Conservation (phyloP, 2,329 filamentous ascomycete genomes). For the Pyrenochaeta sp. region DNA sequence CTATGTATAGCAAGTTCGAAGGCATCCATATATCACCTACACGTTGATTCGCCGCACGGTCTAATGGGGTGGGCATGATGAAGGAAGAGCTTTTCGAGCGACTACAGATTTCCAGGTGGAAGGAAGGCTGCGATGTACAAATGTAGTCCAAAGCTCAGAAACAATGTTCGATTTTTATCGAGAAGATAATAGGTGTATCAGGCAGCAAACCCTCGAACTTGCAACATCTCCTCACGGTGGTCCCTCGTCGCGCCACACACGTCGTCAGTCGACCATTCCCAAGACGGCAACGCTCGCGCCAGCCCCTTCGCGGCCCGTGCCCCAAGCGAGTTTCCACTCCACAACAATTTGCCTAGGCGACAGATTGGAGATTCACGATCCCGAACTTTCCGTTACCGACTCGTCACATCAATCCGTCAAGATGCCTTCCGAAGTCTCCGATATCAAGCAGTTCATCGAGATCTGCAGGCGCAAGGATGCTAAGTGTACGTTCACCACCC, state of each 20-base stretch:
- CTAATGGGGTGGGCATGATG: slow-evolving; percentile 59
- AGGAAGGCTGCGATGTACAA: neutral
- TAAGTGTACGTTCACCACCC: slow-evolving; percentile 77
- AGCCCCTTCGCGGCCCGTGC: slow-evolving; percentile 41
- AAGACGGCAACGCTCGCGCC: slow-evolving; percentile 19
- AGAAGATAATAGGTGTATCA: slow-evolving; percentile 1
- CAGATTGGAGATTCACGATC: slow-evolving; percentile 30
- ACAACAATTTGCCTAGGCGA: slow-evolving; percentile 35
- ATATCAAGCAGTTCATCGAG: slow-evolving; percentile 99
- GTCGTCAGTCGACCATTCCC: slow-evolving; percentile 33
- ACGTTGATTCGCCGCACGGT: slow-evolving; percentile 55
- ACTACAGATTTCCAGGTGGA: neutral
- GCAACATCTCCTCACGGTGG: slow-evolving; percentile 11
- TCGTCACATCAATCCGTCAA: slow-evolving; percentile 62
- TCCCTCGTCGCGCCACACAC: slow-evolving; percentile 29
- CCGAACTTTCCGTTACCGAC: slow-evolving; percentile 23
- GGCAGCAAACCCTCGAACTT: slow-evolving; percentile 19
- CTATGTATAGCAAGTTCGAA: slow-evolving; percentile 31
- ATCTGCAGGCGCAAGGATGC: slow-evolving; percentile 99
- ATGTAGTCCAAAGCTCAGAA: neutral
- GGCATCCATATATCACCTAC: slow-evolving; percentile 40
- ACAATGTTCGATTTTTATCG: neutral
- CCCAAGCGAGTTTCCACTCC: slow-evolving; percentile 45
- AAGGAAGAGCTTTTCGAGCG: neutral
- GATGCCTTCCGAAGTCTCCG: slow-evolving; percentile 98